These are phyloP conservation scores for Trichoderma breve DNA, from an alignment of 2,329 filamentous ascomycete species.

Conservation along the genomic window DNA sequence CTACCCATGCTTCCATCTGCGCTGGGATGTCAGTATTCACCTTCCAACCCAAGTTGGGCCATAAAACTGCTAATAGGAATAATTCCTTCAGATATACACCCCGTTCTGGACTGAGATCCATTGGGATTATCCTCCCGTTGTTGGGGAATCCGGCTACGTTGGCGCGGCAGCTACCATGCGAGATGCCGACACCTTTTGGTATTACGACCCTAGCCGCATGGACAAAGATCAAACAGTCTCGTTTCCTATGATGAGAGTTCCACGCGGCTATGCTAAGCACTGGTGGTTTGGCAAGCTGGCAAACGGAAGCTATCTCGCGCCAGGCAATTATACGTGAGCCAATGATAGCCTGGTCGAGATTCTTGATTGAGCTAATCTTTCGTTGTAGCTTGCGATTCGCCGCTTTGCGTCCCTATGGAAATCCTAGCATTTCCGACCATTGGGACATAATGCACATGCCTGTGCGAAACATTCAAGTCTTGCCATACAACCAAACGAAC, in stretches of 20 bases:
- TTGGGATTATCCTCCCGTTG: slow-evolving; percentile 43
- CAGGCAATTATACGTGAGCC: slow-evolving; percentile 42
- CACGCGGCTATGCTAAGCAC: slow-evolving; percentile 35
- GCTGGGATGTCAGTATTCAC: slow-evolving; percentile 36
- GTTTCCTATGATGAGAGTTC: slow-evolving; percentile 37
- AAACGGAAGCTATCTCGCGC: slow-evolving; percentile 40
- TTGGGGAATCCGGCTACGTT: slow-evolving; percentile 41
- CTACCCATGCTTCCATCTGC: slow-evolving; percentile 36
- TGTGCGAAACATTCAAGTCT: slow-evolving; percentile 35
- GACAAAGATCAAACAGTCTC: slow-evolving; percentile 39
- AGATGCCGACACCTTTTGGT: slow-evolving; percentile 32
- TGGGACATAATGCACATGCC: slow-evolving; percentile 41
- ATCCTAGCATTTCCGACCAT: slow-evolving; percentile 40
- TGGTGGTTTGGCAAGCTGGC: slow-evolving; percentile 45
- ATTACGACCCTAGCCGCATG: slow-evolving; percentile 37
- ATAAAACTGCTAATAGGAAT: neutral
- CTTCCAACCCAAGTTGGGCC: no score
- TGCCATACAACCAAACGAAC: slow-evolving; percentile 33
- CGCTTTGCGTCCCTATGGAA: slow-evolving; percentile 42
- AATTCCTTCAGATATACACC: slow-evolving; percentile 37
- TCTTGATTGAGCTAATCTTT: slow-evolving; percentile 4
- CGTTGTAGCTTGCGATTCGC: slow-evolving; percentile 41
- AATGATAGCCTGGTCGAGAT: neutral
- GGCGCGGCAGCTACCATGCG: slow-evolving; percentile 43
- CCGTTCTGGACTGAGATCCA: slow-evolving; percentile 37